phyloP scores from a whole-genome alignment of 139 green algal genomes.

The Micractinium sp. region DNA sequence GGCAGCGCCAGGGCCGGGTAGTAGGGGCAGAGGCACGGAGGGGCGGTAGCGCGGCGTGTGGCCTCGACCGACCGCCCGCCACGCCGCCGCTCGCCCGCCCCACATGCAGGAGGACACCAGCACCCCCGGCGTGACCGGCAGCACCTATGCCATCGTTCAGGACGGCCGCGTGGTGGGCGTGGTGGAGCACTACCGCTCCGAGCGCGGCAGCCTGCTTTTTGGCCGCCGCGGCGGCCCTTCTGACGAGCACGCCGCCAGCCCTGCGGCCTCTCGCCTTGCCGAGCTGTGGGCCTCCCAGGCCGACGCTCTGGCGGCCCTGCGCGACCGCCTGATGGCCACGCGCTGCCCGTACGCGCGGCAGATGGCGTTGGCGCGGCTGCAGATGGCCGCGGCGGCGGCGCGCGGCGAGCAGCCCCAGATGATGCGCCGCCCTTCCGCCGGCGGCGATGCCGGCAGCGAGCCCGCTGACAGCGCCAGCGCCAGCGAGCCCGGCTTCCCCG shows the following conservation, averaged over 20 bases:
- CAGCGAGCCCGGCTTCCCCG: not conserved
- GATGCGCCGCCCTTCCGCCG: too few species aligned
- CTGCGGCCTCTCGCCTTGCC: not conserved
- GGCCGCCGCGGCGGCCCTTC: conserved; percentile 9
- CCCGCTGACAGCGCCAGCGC: not conserved
- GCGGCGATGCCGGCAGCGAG: not conserved
- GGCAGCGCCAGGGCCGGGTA: too few species aligned
- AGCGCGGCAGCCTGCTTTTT: not conserved
- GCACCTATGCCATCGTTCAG: conserved; percentile 20
- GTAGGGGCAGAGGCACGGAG: not conserved
- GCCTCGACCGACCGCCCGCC: not conserved
- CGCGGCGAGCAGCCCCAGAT: too few species aligned
- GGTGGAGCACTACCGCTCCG: conserved; percentile 7
- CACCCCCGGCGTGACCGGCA: not conserved
- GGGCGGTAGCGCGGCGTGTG: too few species aligned
- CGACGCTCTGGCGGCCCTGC: not conserved
- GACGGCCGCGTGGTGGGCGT: conserved; percentile 18
- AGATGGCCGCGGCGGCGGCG: not conserved
- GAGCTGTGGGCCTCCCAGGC: not conserved
- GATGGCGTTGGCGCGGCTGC: conserved; percentile 15
- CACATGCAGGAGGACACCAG: not conserved
- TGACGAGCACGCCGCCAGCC: not conserved
- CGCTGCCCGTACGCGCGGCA: conserved; percentile 16
- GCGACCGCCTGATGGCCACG: conserved; percentile 11
- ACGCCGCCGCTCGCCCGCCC: not conserved